A percentile compares a stretch with the other conserved stretches of the same genome.
Conservation (phyloP, 176 grass and related monocot genomes). For the Bonia amplexicaulis region DNA sequence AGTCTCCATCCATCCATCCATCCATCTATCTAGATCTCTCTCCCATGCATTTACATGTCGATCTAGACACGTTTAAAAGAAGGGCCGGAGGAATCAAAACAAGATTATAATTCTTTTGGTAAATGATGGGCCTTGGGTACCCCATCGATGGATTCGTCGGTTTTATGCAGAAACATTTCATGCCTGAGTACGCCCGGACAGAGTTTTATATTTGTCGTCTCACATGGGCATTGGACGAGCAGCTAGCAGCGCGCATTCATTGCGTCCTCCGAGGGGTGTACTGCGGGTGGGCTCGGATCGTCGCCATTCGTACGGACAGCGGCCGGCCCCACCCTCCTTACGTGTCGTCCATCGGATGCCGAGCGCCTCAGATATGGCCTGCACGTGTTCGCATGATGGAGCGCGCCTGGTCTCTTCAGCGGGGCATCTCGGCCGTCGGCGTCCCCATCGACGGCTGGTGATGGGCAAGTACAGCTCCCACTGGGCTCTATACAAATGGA, state of each 20-base stretch:
- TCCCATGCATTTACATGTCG: background rate
- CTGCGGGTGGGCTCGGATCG: conserved; percentile 3
- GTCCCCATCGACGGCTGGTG: background rate
- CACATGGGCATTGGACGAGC: background rate
- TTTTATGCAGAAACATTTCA: background rate
- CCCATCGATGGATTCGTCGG: background rate
- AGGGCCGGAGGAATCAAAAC: background rate
- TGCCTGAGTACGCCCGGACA: background rate
- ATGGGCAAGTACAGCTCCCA: background rate
- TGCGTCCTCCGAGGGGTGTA: background rate
- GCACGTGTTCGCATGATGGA: background rate
- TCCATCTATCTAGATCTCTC: background rate
- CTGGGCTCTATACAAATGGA: conserved; percentile 18
- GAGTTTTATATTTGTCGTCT: conserved; percentile 32
- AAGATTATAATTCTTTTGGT: background rate
- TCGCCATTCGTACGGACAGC: conserved; percentile 42
- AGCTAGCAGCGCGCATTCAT: background rate
- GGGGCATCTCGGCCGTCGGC: background rate
- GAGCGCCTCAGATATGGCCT: conserved; percentile 27
- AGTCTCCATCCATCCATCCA: too few species aligned
- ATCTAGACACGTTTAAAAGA: background rate
- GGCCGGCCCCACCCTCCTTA: background rate
- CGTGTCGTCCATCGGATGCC: conserved; percentile 31
- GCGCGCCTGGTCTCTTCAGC: background rate
- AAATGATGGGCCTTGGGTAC: background rate